Evolutionary conservation across 345 rosid genomes (phyloP), one percentile per base, ranked within the genome.

Genomic region (Reutealis trisperma): DNA sequence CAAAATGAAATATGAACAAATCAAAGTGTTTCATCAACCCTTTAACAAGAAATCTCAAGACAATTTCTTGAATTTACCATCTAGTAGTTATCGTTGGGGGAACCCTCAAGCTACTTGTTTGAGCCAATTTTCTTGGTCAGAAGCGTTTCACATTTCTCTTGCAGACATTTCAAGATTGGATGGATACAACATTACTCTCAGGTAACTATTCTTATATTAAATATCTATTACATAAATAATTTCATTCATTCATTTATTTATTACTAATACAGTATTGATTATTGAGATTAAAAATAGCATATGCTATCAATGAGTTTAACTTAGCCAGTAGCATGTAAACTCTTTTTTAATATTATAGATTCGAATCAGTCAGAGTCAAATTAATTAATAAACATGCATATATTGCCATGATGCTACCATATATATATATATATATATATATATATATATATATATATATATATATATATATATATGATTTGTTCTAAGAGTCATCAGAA

Each of bases 51-150:
- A 90, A 76, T 51, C 67, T 62, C 63, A 60, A 41, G 79, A 44
- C 4, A 82, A 67, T 0, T 84, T 87, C 59, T 67, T 85, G 59
- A 86, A 84, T 60, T 75, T 85, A 44, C 76, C 86, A 1, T 77
- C 79, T 19, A 69, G 73, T 63, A 82, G 82, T 62, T 94, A 94
- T 52, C 88, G 89, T 0, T 92, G 98, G 98, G 96, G 96, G 60
- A 94, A 88, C 87, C 90, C 90, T 60, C 80, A 49, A 2, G 98
- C 98, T 8, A 86, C 87, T 75, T 74, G 83, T 59, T 75, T 90
- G 66, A 68, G 77, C 57, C 94, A 94, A 78, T 77, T 90, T 67
- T 77, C 81, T 1, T 89, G 94, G 90, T 94, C 90, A 0, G 97
- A 94, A 83, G 92, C 90, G 10, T 84, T 94, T 76, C 96, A 90